These are phyloP conservation scores for Microdochium trichocladiopsis DNA, from an alignment of 2,329 filamentous ascomycete genomes.

Conservation along the genomic window DNA sequence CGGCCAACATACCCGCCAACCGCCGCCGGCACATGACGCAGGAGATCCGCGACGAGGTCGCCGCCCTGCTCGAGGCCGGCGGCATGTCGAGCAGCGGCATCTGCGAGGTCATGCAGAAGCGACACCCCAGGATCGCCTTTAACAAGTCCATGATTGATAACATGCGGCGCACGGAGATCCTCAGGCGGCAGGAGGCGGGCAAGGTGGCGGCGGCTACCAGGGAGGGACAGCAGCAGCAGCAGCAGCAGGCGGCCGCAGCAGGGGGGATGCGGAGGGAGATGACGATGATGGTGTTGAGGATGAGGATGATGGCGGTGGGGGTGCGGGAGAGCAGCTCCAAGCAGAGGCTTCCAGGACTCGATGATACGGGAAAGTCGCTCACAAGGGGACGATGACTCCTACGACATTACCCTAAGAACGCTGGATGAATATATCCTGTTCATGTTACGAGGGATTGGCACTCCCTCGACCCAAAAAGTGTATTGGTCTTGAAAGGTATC, in stretches of 20 bases:
- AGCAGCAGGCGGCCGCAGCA: too few species aligned
- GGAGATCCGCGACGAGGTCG: background rate
- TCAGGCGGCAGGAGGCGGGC: background rate
- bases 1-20: background rate
- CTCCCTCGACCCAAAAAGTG: too few species aligned
- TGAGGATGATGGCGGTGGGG: background rate
- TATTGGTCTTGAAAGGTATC: too few species aligned
- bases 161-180: background rate
- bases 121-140: background rate
- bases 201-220: too few species aligned
- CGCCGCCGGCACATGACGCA: background rate
- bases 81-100: background rate
- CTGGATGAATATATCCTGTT: too few species aligned
- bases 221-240: too few species aligned
- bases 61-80: background rate
- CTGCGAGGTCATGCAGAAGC: background rate
- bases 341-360: too few species aligned
- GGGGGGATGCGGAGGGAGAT: background rate
- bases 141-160: background rate
- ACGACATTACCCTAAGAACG: too few species aligned
- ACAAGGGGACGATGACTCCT: too few species aligned
- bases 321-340: too few species aligned
- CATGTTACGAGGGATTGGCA: too few species aligned
- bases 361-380: too few species aligned
- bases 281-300: background rate